Evolutionary conservation across 345 rosid species (phyloP), one percentile per base, ranked within the genome.

Genomic region (rapeseed (Brassica napus)): DNA sequence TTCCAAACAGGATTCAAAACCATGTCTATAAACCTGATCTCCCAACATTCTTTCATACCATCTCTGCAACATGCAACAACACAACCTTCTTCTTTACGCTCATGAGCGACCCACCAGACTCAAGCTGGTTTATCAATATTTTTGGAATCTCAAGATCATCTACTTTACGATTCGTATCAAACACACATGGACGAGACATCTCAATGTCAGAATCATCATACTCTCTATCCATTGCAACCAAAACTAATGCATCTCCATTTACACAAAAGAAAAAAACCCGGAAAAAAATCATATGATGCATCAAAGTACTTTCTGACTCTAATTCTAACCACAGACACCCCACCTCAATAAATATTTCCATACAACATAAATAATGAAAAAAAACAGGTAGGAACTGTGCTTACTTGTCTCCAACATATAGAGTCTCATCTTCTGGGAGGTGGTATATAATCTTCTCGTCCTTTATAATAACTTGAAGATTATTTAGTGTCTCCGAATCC

Each of bases 261-360:
- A 78, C 68, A 78, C 55, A 15, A 49, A 31, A 42, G 10, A 31
- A 42, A 54, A 65, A 1, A 28, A 28, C 18, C 35, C 37, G 37
- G 14, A 16, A 78, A 72, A 65, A 61, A 78, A 78, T 77, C 72
- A 65, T 37, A 16, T 49, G 18, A 49, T 78, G 63, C 49, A 72
- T 66, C 77, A 30, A 39, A 42, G 68, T 66, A 57, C 68, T 42
- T 58, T 78, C 73, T 30, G 10, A 42, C 68, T 72, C 73, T 72
- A 72, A 49, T 6, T 6, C 73, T 66, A 66, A 66, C 30, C 55
- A 67, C 31, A 18, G 12, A 30, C 8, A 31, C 47, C 5, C 63
- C 68, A 21, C 23, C 23, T 21, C 23, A 1, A 31, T 21, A 15
- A 42, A 62, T 21, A 65, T 31, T 23, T 66, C 31, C 68, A 58